Evolutionary conservation across 2,329 filamentous ascomycete species (phyloP), one percentile per base, ranked within the genome.

Genomic region (Knufia petricola): DNA sequence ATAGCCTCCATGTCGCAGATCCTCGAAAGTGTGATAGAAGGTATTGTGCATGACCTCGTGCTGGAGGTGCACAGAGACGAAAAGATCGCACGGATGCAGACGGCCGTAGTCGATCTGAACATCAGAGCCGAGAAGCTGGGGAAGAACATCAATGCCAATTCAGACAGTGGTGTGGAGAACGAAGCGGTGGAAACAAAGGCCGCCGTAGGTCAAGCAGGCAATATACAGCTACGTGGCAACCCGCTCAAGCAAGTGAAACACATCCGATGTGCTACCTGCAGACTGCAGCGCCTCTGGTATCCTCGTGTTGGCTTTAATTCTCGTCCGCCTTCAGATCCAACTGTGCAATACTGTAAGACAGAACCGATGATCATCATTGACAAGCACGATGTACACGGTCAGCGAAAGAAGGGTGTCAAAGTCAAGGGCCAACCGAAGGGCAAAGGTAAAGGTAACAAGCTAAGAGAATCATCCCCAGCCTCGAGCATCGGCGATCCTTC

Each of bases 321-420:
- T 50, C 63, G 66, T 51, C 63, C 66, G 34, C 63, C 65, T 15
- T 73, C 74, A 43, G 69, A 74, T 58, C 71, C 76, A 1, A 65
- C 69, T 46, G 52, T 53, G 41, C 54, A 58, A 56, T 82, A 81
- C 62, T 82, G 78, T 64, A 73, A 74, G 59, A 71, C 74, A 42
- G 74, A 76, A 50, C 78, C 78, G 3, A 75, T 77, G 67, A 73
- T 78, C 39, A 71, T 70, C 49, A 65, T 73, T 51, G 69, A 74
- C 12, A 77, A 77, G 31, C 75, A 79, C 59, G 78, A 82, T 58
- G 77, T 81, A 46, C 79, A 81, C 59, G 78, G 77, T 52, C 56
- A 59, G 30, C 53, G 56, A 15, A 59, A 55, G 48, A 59, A 59
- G 49, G 56, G 56, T 7, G 56, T 59, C 51, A 59, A 59, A 38